Evolutionary conservation across 1,139 yeast genomes (phyloP).

Genomic region (Wickerhamomyces sp.): DNA sequence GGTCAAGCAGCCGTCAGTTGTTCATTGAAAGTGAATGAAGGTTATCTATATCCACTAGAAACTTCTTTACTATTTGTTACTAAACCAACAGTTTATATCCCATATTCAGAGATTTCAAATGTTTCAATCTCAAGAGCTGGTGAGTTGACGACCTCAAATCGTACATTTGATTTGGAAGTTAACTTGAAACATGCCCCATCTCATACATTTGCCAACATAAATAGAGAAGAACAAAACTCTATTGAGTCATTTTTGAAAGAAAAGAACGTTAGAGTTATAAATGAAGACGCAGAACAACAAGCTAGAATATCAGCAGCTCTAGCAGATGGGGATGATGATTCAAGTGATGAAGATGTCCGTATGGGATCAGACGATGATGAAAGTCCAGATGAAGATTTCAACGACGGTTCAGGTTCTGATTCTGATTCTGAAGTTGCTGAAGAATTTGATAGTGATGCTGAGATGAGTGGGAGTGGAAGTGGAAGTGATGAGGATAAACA

Average conservation of each 20-base stretch:
- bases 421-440: conserved; percentile 61
- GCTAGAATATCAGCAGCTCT: conserved; percentile 73
- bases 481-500: conserved; percentile 19
- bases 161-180: conserved; percentile 91
- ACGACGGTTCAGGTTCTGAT: conserved; percentile 46
- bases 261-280: conserved; percentile 76
- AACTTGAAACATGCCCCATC: conserved; percentile 60
- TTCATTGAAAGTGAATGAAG: conserved; percentile 93
- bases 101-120: conserved; percentile 71
- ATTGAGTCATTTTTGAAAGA: conserved; percentile 73
- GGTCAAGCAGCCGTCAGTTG: conserved; percentile 85
- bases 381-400: conserved; percentile 64
- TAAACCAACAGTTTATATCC: conserved; percentile 90
- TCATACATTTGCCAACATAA: conserved; percentile 84
- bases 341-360: conserved; percentile 57
- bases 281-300: conserved; percentile 87
- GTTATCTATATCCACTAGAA: conserved; percentile 85
- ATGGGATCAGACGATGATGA: conserved; percentile 76
- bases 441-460: conserved; percentile 34
- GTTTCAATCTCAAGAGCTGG: conserved; percentile 90
- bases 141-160: conserved; percentile 68
- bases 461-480: conserved; percentile 35
- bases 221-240: conserved; percentile 80
- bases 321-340: conserved; percentile 60
- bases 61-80: conserved; percentile 88